Base-by-base conservation (phyloP, 2,329 filamentous ascomycete species). In the Tolypocladium tundrense region DNA sequence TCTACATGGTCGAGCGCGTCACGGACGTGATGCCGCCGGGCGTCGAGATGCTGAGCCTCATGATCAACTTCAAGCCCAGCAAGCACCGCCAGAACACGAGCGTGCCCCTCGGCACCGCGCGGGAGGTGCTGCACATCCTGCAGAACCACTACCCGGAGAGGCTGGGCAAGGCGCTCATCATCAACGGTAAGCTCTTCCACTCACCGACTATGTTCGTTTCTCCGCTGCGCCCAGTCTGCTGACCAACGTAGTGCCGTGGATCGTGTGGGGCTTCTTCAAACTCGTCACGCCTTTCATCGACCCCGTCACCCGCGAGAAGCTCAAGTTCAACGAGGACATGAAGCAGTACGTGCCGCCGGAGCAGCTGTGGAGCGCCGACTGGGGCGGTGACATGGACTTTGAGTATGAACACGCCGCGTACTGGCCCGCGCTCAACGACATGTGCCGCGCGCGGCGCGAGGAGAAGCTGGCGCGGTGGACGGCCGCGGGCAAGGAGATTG, bases 291-390 rank as follows among this genome's bases (percentile, higher is more conserved):
- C 93, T 43, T 97, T 99, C 75, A 96, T 99, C 75, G 94, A 99
- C 73, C 94, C 94, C 9, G 77, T 92, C 66, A 99, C 94, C 11
- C 86, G 89, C 59, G 86, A 94, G 68, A 99, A 99, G 79, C 86
- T 99, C 77, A 95, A 94, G 77, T 97, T 96, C 81, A 97, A 97
- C 78, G 91, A 96, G 72, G 88, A 95, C 69, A 86, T 96, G 77
- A 81, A 81, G 64, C 79, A 88, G 64, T 91, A 91, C 70, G 88
- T 99, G 24, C 91, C 91, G 6, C 74, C 85, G 9, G 80, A 87
- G 66, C 93, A 97, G 71, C 83, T 99, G 56, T 88, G 91, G 86
- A 87, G 85, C 66, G 80, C 86, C 58, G 86, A 88, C 66, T 79
- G 77, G 65, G 86, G 87, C 53, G 93, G 94, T 59, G 82, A 90